These are phyloP conservation scores for Zarea fungicola DNA, from an alignment of 2,329 filamentous ascomycete genomes.

Conservation along the genomic window DNA sequence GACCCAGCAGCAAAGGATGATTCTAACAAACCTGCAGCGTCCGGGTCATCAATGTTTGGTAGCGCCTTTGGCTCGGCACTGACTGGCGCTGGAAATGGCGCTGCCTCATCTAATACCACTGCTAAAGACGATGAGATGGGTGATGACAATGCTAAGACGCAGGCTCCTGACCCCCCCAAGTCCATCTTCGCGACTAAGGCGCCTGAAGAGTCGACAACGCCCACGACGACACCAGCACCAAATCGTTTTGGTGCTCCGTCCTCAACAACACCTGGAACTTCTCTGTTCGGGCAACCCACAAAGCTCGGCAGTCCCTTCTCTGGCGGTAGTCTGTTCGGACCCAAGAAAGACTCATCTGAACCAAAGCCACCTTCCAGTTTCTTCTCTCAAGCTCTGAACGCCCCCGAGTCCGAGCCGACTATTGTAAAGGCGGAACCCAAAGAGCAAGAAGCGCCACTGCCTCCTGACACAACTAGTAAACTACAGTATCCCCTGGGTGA, in stretches of 20 bases:
- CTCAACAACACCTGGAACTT: constrained; percentile 27
- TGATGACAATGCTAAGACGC: constrained; percentile 23
- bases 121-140: constrained; percentile 52
- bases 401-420: constrained; percentile 25
- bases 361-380: constrained; percentile 19
- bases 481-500: constrained; percentile 38
- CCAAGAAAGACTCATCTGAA: constrained; percentile 22
- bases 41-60: constrained; percentile 55
- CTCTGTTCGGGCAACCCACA: constrained; percentile 31
- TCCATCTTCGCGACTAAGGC: constrained; percentile 22
- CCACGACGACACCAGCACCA: constrained; percentile 47
- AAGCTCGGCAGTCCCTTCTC: constrained; percentile 18
- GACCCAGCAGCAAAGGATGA: constrained; percentile 59
- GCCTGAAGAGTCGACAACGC: constrained; percentile 36
- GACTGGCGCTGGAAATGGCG: constrained; percentile 38
- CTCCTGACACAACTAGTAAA: constrained; percentile 48
- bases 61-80: constrained; percentile 56
- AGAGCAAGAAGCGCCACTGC: constrained; percentile 32
- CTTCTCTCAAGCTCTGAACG: constrained; percentile 22
- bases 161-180: constrained; percentile 19
- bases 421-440: constrained; percentile 35
- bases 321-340: constrained; percentile 24
- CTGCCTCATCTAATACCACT: constrained; percentile 27
- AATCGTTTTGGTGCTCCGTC: constrained; percentile 39
- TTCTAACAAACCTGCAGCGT: constrained; percentile 40